Base-by-base conservation (phyloP, 163 green algal genomes). In the Volvox carteri region DNA sequence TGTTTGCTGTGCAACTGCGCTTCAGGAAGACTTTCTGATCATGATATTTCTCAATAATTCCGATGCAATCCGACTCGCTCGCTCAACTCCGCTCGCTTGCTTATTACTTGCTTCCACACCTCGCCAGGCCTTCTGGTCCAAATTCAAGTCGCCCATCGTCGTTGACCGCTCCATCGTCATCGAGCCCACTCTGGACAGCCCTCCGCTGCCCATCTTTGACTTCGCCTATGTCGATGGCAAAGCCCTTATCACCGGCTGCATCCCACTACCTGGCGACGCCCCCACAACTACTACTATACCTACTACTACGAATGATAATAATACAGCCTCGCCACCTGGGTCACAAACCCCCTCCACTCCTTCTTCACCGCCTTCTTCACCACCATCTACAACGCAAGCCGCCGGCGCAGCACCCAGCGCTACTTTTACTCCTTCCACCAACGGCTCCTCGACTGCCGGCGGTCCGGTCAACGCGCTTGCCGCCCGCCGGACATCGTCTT, bases 191-290 rank as follows among this genome's bases (percentile, higher is more conserved):
- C 39, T 52, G n/a, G 41, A 84, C 72, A 56, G 33, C 41, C 72
- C 84, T n/a, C 70, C 84, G 3, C 54, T 89, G 28, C 83, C 83
- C 50, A 14, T 84, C 39, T 68, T 89, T 19, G 84, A 89, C 39
- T 89, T 84, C n/a, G 54, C 39, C 41, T 89, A 89, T 70, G 48
- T 88, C 11, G 60, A 35, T 50, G 50, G 50, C 83, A 81, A 81
- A 50, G 83, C 83, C 3, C 23, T 41, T 25, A 81, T 88, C 68
- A 7, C 46, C 68, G 83, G 83, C 50, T 88, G 83, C 68, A 12
- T 7, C 7, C 50, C 50, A 14, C 50, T 74, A 41, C 70, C 70
- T 39, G 23, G 33, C 39, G 28, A 8, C 54, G 54, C 28, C 50
- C 12, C 16, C 50, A 58, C 50, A n/a, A n/a, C n/a, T n/a, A n/a